Base-by-base conservation (phyloP, 441 rosid genomes). In the Arabidopsis hybrid region DNA sequence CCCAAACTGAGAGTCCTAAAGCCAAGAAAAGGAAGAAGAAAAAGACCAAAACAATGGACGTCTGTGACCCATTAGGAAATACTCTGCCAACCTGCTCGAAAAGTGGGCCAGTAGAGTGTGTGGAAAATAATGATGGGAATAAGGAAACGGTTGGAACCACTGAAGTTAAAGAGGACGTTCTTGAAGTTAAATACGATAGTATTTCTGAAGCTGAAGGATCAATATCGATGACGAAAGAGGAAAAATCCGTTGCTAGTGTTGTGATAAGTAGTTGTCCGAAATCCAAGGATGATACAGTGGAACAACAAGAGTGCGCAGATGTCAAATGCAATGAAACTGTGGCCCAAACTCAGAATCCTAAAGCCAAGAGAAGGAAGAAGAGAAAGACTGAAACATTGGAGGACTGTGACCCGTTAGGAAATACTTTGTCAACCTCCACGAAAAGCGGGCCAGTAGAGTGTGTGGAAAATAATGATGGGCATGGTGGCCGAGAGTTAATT, bases 321-420 rank as follows among this genome's bases (percentile, higher is more conserved):
- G 62, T 51, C 31, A 39, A 69, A 45, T 29, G 21, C 39, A 18
- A 56, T 69, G 69, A 60, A 4, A 65, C 51, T 58, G 66, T 58
- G 76, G 26, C 60, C 50, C 51, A 66, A 67, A 60, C 40, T 18
- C 53, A 71, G 69, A 67, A 4, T 60, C 52, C 31, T 53, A 72
- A 60, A 61, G 50, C 65, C 45, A 78, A 72, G 60, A 78, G 45
- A 60, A 78, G n/a, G 74, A 67, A 78, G 77, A 70, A 36, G 57
- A 72, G 36, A 26, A 76, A 32, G 58, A 43, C 59, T 18, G 52
- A 70, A 36, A 34, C 57, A 39, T 7, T 29, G 60, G 75, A 63
- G 64, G 71, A 14, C 0, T 42, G 64, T 42, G 46, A 70, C 39
- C 17, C 74, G 11, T 50, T 55, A 39, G 58, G 57, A 67, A 61